Base-by-base conservation (phyloP, 2,329 filamentous ascomycete species). In the Pezicula radicicola region DNA sequence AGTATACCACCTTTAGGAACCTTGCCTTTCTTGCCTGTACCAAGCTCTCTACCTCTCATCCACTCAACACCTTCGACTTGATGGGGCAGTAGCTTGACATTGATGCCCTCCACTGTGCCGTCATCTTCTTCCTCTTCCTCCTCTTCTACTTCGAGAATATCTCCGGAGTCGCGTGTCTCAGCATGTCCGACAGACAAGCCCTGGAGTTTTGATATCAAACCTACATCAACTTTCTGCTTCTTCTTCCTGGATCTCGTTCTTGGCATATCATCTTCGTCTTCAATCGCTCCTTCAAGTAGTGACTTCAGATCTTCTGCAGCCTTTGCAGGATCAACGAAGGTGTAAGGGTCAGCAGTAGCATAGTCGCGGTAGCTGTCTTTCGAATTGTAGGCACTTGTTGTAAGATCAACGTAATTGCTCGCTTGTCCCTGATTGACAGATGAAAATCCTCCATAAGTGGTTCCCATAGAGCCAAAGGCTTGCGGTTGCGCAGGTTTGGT, bases 31-130 rank as follows among this genome's bases (percentile, higher is more conserved):
- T 94, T 96, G 55, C 89, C 84, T 16, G 85, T 84, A 2, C 93
- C 92, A 10, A 91, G 85, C 71, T 99, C 94, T 63, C 95, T 91
- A 53, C 92, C 89, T 51, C 82, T 87, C 91, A 99, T 96, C 93
- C 94, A 99, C 51, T 87, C 83, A 1, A 97, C 87, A 62, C 94
- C 94, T 51, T 96, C 90, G 13, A 97, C 84, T 70, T 99, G 94
- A 71, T 99, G 94, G 4, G 92, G 93, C 0, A 99, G 78, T 2
- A 99, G 78, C 63, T 88, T 92, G 54, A 97, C 90, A 51, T 87
- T 88, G 55, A 99, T 79, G 1, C 93, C 94, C 49, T 91, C 86
- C 0, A 97, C 76, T 55, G 74, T 81, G 47, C 79, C 85, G 65
- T 86, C 85, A 41, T 81, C 76, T 50, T 79, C 73, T 6, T 79